Conservation (phyloP, 2,329 filamentous ascomycete genomes). For the Moelleriella libera region DNA sequence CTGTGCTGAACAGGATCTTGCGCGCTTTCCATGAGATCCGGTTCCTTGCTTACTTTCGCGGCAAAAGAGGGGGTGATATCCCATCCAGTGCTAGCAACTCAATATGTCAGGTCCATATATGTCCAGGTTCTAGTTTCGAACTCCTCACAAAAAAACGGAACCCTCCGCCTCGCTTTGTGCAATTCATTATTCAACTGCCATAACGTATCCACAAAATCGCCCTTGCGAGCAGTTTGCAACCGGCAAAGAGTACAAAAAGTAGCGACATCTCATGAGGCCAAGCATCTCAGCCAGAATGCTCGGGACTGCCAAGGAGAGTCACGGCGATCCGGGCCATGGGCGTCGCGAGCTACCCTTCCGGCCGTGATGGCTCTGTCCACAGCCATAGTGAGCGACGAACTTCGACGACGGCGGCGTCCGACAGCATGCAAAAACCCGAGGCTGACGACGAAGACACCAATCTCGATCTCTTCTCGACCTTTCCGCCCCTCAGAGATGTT, state of each 20-base stretch:
- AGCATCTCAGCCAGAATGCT: neutral
- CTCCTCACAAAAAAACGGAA: neutral
- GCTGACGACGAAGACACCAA: constrained; percentile 13
- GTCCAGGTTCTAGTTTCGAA: neutral
- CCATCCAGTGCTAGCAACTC: neutral
- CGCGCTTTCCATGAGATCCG: neutral
- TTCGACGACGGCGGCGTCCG: constrained; percentile 10
- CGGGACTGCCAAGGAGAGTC: neutral
- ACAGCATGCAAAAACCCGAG: constrained; percentile 13
- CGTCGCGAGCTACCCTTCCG: too few species aligned
- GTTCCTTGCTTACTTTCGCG: too few species aligned
- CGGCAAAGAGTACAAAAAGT: neutral
- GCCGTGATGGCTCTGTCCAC: neutral
- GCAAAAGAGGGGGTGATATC: too few species aligned
- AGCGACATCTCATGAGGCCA: neutral
- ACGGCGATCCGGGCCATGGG: neutral
- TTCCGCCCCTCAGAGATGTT: constrained; percentile 25
- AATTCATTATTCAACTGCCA: neutral
- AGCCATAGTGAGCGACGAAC: neutral
- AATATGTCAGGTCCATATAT: neutral
- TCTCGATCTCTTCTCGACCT: constrained; percentile 22
- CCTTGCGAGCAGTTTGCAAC: neutral
- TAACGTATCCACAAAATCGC: neutral
- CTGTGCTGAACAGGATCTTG: neutral
- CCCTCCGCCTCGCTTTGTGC: neutral